A percentile compares a stretch with the other conserved stretches of the same genome.
Conservation (phyloP, 1,139 yeast species). For the Debaryomycetaceae sp. region DNA sequence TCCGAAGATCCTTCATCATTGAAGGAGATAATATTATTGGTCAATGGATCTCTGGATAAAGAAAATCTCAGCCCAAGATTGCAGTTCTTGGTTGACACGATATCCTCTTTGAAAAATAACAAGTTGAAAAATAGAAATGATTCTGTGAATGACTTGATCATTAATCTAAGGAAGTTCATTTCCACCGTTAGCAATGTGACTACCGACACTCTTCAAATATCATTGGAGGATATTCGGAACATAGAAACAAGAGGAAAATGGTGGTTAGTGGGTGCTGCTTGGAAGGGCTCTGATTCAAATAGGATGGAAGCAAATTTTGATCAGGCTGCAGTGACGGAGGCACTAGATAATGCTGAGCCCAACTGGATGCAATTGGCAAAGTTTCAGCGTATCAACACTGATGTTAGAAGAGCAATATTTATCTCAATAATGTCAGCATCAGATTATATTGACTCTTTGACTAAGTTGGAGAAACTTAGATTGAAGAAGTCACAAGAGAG, state of each 20-base stretch:
- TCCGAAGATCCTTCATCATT: slow-evolving; percentile 86
- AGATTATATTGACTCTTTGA: slow-evolving; percentile 84
- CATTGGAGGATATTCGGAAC: slow-evolving; percentile 75
- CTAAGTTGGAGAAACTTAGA: slow-evolving; percentile 73
- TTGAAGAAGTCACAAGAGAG: slow-evolving; percentile 80
- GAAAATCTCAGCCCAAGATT: slow-evolving; percentile 57
- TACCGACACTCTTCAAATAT: slow-evolving; percentile 79
- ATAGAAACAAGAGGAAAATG: slow-evolving; percentile 85
- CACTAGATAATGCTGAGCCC: slow-evolving; percentile 68
- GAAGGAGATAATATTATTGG: slow-evolving; percentile 70
- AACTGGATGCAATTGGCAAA: slow-evolving; percentile 88
- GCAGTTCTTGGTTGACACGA: slow-evolving; percentile 79
- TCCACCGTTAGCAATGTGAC: slow-evolving; percentile 46
- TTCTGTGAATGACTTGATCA: slow-evolving; percentile 47
- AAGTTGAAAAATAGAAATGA: slow-evolving; percentile 56
- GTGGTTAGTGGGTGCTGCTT: slow-evolving; percentile 99
- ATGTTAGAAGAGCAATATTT: slow-evolving; percentile 87
- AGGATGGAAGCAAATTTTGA: slow-evolving; percentile 25
- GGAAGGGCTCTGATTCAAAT: slow-evolving; percentile 60
- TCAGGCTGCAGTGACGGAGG: slow-evolving; percentile 44
- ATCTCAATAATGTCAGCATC: slow-evolving; percentile 93
- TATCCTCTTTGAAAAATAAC: slow-evolving; percentile 82
- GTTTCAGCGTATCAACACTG: slow-evolving; percentile 91
- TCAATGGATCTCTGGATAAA: slow-evolving; percentile 34
- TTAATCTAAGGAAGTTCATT: slow-evolving; percentile 65